A percentile compares a stretch with the other conserved stretches of the same genome.
Conservation (phyloP, 306 rosid species). For the Benincasa hispida region DNA sequence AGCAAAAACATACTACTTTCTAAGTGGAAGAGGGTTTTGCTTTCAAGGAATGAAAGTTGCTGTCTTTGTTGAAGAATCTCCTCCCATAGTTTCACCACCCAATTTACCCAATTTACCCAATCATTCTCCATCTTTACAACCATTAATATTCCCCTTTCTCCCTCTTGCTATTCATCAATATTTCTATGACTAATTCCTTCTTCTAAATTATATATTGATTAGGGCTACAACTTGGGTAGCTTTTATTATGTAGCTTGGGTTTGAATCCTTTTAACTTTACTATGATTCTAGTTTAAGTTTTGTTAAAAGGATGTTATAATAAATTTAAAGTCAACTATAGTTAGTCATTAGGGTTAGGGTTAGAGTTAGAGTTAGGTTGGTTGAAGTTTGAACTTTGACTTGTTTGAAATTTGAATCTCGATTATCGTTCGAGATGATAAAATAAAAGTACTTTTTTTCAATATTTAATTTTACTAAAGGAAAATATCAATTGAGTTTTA, state of each 20-base stretch:
- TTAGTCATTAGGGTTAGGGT: not conserved
- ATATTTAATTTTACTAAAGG: no score
- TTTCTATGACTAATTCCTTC: not conserved
- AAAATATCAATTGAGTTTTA: no score
- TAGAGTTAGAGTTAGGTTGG: no score
- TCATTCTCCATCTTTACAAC: not conserved
- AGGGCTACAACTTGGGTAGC: not conserved
- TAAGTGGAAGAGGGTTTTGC: slow-evolving; percentile 54
- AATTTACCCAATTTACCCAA: not conserved
- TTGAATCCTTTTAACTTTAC: not conserved
- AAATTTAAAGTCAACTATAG: not conserved
- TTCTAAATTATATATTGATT: not conserved
- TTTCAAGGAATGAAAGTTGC: slow-evolving; percentile 52
- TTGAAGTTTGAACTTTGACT: no score
- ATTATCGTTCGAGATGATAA: not conserved
- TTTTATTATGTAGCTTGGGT: not conserved
- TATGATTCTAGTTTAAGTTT: no score
- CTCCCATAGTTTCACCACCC: not conserved
- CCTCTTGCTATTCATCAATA: not conserved
- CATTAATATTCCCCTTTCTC: not conserved
- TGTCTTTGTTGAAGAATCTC: slow-evolving; percentile 14
- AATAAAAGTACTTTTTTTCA: not conserved
- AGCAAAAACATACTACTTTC: slow-evolving; percentile 42
- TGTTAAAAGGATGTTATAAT: no score
- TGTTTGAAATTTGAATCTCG: not conserved